phyloP scores from a whole-genome alignment of 2,329 filamentous ascomycete genomes.

The Helminthosporium solani region DNA sequence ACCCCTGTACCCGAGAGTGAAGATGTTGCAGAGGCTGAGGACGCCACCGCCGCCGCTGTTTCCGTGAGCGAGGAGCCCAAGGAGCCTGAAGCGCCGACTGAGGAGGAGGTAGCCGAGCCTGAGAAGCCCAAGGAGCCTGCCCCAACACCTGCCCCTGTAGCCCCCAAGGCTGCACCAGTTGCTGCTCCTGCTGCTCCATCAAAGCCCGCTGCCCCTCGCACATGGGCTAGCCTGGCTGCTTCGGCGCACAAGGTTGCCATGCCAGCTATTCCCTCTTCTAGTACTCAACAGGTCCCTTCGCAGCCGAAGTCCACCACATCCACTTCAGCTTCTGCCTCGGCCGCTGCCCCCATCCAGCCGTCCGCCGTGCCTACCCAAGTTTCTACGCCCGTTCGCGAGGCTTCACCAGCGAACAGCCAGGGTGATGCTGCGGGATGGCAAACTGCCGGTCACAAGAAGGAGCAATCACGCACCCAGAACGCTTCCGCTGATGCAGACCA shows the following conservation, averaged over 20 bases:
- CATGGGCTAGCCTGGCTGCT: constrained; percentile 72
- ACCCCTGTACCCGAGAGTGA: constrained; percentile 37
- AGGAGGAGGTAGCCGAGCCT: constrained; percentile 42
- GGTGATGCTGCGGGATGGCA: constrained; percentile 76
- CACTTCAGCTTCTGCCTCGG: constrained; percentile 24
- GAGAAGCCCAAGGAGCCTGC: constrained; percentile 66
- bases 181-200: constrained; percentile 59
- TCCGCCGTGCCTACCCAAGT: constrained; percentile 28
- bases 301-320: constrained; percentile 41
- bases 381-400: constrained; percentile 38
- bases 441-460: constrained; percentile 81
- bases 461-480: constrained; percentile 70
- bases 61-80: constrained; percentile 38
- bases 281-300: constrained; percentile 32
- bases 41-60: constrained; percentile 39
- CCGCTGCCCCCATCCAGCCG: constrained; percentile 18
- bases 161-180: constrained; percentile 58
- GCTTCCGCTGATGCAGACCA: constrained; percentile 66
- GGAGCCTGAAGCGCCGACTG: constrained; percentile 31
- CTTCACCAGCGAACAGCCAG: constrained; percentile 46
- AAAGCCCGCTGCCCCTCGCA: constrained; percentile 59
- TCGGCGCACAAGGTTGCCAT: constrained; percentile 49
- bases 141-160: constrained; percentile 54
- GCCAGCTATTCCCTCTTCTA: constrained; percentile 42
- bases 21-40: constrained; percentile 43